Evolutionary conservation across 2,329 filamentous ascomycete species (phyloP), one percentile per base, ranked within the genome.

Genomic region (Colletotrichum tamarilloi): DNA sequence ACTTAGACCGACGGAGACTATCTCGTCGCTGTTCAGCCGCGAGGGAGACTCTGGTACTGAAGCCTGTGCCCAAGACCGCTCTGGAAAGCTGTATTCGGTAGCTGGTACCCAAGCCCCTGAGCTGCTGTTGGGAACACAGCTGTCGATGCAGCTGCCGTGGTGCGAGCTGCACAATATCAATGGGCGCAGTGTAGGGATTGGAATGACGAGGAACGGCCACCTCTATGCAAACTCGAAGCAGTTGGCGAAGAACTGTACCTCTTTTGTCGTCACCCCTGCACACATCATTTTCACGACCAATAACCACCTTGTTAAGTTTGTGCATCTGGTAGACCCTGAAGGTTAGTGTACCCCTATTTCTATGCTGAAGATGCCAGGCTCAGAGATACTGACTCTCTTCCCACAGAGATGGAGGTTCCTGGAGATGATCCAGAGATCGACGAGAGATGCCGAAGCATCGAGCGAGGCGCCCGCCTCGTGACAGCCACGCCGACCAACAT

Each of bases 261-360:
- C 97, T 0, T 98, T 98, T 77, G 81, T 95, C 6, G 84, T 95
- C 30, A 98, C 96, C 0, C 87, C 92, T 0, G 90, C 91, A 24
- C 96, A 98, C 84, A 86, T 99, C 16, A 91, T 98, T 71, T 95
- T 96, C 79, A 99, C 97, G 0, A 99, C 97, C 0, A 95, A 92
- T 73, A 95, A 95, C 76, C 95, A 98, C 81, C 87, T 98, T 4
- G 87, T 99, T 75, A 99, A 99, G 82, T 98, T 98, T 82, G 92
- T 98, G 16, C 96, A 99, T 81, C 84, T 98, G 62, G 88, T 90
- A 4, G 84, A 86, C 72, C 85, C 89, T 19, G 87, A 94, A 76
- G 90, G 93, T 94, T 86, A 75, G 85, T 77, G 16, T 46, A 16
- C 6, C 38, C 12, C 38, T 12, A 9, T 24, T 9, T 16, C 14